phyloP scores from a whole-genome alignment of 257 asterid species.

The Lithospermum erythrorhizon region DNA sequence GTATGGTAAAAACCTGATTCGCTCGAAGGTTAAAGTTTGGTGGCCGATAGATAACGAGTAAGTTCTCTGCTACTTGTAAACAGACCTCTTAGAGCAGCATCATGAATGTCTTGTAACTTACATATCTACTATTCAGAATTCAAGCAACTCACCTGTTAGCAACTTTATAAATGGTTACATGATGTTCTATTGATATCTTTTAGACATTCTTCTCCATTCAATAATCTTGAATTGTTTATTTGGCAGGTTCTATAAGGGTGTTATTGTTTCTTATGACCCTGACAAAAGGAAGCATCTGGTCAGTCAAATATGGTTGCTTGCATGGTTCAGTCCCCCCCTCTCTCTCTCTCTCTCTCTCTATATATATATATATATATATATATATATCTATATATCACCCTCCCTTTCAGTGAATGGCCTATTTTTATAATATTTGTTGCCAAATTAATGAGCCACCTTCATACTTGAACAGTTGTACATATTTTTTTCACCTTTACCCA shows the following conservation, averaged over 20 bases:
- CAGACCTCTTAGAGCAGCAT: not conserved
- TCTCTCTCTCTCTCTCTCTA: no score
- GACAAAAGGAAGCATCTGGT: conserved; percentile 74
- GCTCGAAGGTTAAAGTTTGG: conserved; percentile 73
- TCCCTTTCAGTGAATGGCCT: no score
- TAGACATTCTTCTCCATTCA: no score
- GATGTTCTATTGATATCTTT: not conserved
- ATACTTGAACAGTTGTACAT: no score
- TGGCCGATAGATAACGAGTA: conserved; percentile 79
- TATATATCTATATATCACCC: no score
- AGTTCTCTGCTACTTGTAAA: conserved; percentile 19
- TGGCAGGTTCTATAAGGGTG: conserved; percentile 80
- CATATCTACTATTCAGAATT: not conserved
- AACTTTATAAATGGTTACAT: no score
- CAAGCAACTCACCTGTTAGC: not conserved
- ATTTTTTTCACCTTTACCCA: not conserved
- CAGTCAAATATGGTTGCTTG: conserved; percentile 15
- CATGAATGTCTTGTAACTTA: not conserved
- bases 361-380: no score
- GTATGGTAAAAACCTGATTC: conserved; percentile 52
- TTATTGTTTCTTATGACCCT: conserved; percentile 49
- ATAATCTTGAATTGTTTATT: not conserved
- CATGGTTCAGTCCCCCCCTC: conserved; percentile 5
- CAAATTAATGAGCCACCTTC: no score
- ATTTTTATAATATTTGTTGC: no score